Conservation (phyloP, 2,329 filamentous ascomycete species). For the Aspergillus hortae region DNA sequence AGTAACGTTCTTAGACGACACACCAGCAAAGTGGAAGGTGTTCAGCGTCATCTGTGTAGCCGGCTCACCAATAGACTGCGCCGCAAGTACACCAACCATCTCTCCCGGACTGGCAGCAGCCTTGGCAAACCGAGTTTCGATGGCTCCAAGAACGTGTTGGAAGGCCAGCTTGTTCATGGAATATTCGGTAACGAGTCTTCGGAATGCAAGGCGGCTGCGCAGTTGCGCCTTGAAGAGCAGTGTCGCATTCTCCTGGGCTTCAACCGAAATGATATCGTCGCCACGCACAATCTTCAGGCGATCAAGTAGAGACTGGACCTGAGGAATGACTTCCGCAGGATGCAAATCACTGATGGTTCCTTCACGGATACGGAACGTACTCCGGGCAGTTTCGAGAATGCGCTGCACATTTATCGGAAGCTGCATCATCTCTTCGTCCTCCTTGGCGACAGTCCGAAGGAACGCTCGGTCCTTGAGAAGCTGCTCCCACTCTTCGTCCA, state of each 20-base stretch:
- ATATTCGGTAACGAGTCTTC: slow-evolving; percentile 81
- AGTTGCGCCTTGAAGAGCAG: slow-evolving; percentile 89
- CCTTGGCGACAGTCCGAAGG: slow-evolving; percentile 69
- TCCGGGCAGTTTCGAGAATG: slow-evolving; percentile 85
- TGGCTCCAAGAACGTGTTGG: slow-evolving; percentile 83
- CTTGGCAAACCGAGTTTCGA: slow-evolving; percentile 83
- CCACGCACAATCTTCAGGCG: slow-evolving; percentile 84
- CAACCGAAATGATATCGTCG: slow-evolving; percentile 72
- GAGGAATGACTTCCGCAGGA: slow-evolving; percentile 80
- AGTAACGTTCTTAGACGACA: slow-evolving; percentile 98
- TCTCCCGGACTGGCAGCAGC: slow-evolving; percentile 88
- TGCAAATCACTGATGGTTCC: slow-evolving; percentile 83
- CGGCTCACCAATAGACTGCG: slow-evolving; percentile 97
- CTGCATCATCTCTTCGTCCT: slow-evolving; percentile 82
- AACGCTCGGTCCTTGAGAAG: slow-evolving; percentile 70
- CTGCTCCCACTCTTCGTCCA: slow-evolving; percentile 85
- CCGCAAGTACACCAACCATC: slow-evolving; percentile 97
- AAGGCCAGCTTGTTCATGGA: slow-evolving; percentile 88
- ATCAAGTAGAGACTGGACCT: slow-evolving; percentile 70
- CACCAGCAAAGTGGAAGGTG: slow-evolving; percentile 99
- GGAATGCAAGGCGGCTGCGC: slow-evolving; percentile 86
- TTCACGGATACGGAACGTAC: slow-evolving; percentile 85
- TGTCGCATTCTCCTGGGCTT: slow-evolving; percentile 85
- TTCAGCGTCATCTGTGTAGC: slow-evolving; percentile 99
- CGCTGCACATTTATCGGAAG: slow-evolving; percentile 87